These are phyloP conservation scores for Candida dubliniensis DNA, from an alignment of 1,139 yeast species.

Conservation along the genomic window DNA sequence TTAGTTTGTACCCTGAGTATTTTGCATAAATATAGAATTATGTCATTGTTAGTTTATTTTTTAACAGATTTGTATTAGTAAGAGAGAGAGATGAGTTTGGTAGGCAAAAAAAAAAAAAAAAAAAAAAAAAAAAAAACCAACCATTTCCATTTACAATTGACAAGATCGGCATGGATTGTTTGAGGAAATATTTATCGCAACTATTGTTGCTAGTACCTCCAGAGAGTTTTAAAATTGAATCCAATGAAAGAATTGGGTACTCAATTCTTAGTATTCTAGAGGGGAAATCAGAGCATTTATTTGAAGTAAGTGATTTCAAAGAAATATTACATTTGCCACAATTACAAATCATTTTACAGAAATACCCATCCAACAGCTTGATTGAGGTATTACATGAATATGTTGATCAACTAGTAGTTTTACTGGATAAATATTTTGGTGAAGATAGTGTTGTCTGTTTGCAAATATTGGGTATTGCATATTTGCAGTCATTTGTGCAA, in stretches of 20 bases:
- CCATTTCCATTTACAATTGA: background rate
- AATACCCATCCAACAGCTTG: slow-evolving; percentile 24
- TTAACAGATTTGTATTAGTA: background rate
- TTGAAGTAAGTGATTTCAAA: slow-evolving; percentile 13
- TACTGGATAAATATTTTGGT: slow-evolving; percentile 10
- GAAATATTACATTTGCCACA: slow-evolving; percentile 14
- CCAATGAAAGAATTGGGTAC: slow-evolving; percentile 2
- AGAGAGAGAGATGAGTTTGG: background rate
- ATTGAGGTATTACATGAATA: slow-evolving; percentile 20
- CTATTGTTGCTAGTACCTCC: slow-evolving; percentile 15
- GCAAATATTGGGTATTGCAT: slow-evolving; percentile 51
- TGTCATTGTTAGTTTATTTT: background rate
- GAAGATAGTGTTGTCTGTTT: slow-evolving; percentile 23
- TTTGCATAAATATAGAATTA: slow-evolving; percentile 5
- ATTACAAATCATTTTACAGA: slow-evolving; percentile 14
- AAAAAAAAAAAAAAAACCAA: background rate
- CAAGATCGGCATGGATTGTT: slow-evolving; percentile 10
- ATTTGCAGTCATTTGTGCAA: slow-evolving; percentile 71
- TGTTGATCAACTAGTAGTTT: slow-evolving; percentile 17
- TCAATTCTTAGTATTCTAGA: slow-evolving; percentile 9
- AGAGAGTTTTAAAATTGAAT: slow-evolving; percentile 8
- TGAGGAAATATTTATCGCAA: slow-evolving; percentile 13
- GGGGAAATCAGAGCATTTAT: slow-evolving; percentile 10
- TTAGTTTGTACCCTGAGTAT: no score
- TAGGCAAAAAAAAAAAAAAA: background rate